Evolutionary conservation across 306 rosid species (phyloP), one percentile per base, ranked within the genome.

Genomic region (Cyamopsis tetragonoloba): DNA sequence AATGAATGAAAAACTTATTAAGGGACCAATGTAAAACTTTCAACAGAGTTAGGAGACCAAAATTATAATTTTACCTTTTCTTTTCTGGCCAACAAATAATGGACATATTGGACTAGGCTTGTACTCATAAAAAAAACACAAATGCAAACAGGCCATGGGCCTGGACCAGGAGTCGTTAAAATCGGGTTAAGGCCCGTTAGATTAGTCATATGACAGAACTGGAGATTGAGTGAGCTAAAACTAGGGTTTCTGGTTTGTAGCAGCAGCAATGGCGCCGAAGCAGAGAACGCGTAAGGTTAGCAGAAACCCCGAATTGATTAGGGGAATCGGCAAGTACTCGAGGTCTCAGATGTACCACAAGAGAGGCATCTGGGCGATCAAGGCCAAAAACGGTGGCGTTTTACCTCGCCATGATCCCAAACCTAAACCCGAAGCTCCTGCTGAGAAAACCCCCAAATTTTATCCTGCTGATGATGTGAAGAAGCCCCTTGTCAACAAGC

Each of bases 381-480:
- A 87, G 80, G 93, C 93, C 8, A 87, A 87, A 68, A 82, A 87
- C 22, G 93, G 93, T 5, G 93, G 89, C 47, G 74, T 4, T 22
- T 87, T 87, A 7, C 93, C 93, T n/a, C 84, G 75, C 27, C 89
- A 87, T 48, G 89, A 84, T 12, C 72, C 84, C 31, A 51, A 80
- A 74, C 86, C 87, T 1, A 80, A 78, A 44, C 78, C 85, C 1
- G 70, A 77, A 3, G 35, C 59, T n/a, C 82, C 88, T 0, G 74
- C 83, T 2, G 64, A 28, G 6, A 87, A 87, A 13, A 53, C 88
- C 0, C 83, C 85, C 3, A 87, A 87, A 62, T 87, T 87, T 22
- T 87, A 87, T 32, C 88, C 89, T 1, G 93, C 93, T 3, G 93
- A 87, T 0, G 93, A 87, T 67, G 83, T 84, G n/a, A 87, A 84